Base-by-base conservation (phyloP, 139 green algal genomes). In the Haematococcus sp. region DNA sequence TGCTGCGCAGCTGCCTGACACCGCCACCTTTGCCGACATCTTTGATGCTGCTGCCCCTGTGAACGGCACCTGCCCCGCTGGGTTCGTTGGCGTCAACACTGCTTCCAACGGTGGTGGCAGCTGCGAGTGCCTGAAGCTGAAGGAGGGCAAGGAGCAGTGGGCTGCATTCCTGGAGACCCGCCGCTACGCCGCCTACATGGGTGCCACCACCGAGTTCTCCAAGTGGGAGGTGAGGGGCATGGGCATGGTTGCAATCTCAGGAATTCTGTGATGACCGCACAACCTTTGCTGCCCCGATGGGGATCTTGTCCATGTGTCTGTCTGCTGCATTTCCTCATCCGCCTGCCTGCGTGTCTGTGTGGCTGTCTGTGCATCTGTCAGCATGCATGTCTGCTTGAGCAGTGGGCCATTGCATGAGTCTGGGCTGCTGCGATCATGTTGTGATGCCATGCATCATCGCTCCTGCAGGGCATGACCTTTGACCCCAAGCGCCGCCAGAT, bases 171-270 rank as follows among this genome's bases (percentile, higher is more conserved):
- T 89, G 22, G 87, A 91, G 80, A 81, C 81, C 58, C 75, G 87
- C 63, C 58, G 87, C 20, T 88, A 83, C 22, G 68, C 64, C 3
- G 75, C 33, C 56, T 49, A 70, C 27, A 34, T 82, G 32, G 86
- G 86, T 15, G 85, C 64, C 68, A 90, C 87, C 74, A 84, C 67
- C 23, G 87, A 91, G 80, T 83, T 74, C 31, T 75, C 73, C 52
- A 91, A 91, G 84, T 87, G 74, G 72, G 86, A 91, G 83, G 86
- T n/a, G n/a, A n/a, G n/a, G n/a, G n/a, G n/a, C n/a, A n/a, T n/a
- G n/a, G n/a, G n/a, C n/a, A n/a, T n/a, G n/a, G n/a, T n/a, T n/a
- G n/a, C n/a, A n/a, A n/a, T n/a, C n/a, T n/a, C n/a, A n/a, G n/a
- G n/a, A n/a, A n/a, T n/a, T n/a, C n/a, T n/a, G n/a, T n/a, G n/a